A percentile compares a stretch with the other conserved stretches of the same genome.
phyloP scores from a whole-genome alignment of 768 basidiomycete genomes.

The Gloeopeniophorella convolvens region DNA sequence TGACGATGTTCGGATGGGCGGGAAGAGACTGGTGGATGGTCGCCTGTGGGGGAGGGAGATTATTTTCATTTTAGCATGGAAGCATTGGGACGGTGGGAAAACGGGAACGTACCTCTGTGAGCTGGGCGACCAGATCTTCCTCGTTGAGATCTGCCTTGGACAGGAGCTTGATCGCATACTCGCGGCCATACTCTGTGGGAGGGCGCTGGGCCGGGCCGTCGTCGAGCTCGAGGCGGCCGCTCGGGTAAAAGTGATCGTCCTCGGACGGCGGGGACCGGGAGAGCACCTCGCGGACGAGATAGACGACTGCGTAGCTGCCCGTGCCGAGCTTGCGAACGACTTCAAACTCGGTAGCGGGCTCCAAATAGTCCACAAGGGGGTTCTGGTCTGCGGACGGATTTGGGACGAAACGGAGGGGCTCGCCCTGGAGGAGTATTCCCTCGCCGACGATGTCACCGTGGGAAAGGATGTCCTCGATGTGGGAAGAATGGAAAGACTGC shows the following conservation, averaged over 20 bases:
- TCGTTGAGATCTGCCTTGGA: slow-evolving; percentile 90
- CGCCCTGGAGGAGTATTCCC: slow-evolving; percentile 36
- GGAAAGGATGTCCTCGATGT: slow-evolving; percentile 18
- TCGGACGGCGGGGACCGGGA: slow-evolving; percentile 33
- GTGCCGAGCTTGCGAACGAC: slow-evolving; percentile 83
- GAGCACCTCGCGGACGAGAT: slow-evolving; percentile 74
- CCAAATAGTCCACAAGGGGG: slow-evolving; percentile 32
- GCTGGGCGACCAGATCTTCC: slow-evolving; percentile 81
- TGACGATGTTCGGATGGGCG: slow-evolving; percentile 89
- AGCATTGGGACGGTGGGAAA: slow-evolving; percentile 4
- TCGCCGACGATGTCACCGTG: slow-evolving; percentile 21
- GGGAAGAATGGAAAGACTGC: slow-evolving; percentile 14
- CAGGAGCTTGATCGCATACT: slow-evolving; percentile 94
- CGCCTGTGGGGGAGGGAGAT: slow-evolving; percentile 43
- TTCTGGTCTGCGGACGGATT: slow-evolving; percentile 32
- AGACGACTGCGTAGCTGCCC: slow-evolving; percentile 91
- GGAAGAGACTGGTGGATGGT: slow-evolving; percentile 92
- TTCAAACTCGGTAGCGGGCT: slow-evolving; percentile 65
- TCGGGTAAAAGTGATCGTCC: slow-evolving; percentile 45
- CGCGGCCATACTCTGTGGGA: slow-evolving; percentile 53
- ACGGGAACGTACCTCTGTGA: slow-evolving; percentile 65
- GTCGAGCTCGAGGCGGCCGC: slow-evolving; percentile 30
- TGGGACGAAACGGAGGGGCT: slow-evolving; percentile 55
- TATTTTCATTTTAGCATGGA: background rate
- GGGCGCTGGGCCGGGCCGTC: slow-evolving; percentile 29